These are phyloP conservation scores for Mortierella alpina DNA, from an alignment of 192 early-diverging fungal species.

Conservation along the genomic window DNA sequence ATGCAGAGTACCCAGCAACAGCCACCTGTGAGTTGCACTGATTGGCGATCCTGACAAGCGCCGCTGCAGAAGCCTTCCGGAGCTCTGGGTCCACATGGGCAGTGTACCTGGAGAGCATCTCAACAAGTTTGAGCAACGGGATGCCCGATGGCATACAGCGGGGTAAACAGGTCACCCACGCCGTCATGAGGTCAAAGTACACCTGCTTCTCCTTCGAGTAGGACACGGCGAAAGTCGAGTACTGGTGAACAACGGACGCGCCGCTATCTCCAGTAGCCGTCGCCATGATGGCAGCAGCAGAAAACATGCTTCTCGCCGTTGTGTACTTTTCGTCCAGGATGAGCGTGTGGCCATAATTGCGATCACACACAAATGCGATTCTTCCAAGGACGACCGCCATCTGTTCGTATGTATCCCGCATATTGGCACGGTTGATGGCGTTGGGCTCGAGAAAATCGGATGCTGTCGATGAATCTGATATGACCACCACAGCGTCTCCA, in stretches of 20 bases:
- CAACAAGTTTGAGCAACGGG: constrained; percentile 71
- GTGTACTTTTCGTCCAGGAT: constrained; percentile 65
- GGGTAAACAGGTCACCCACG: constrained; percentile 79
- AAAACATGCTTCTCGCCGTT: constrained; percentile 44
- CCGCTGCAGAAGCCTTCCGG: constrained; percentile 70
- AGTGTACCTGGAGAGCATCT: constrained; percentile 83
- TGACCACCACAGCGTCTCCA: constrained; percentile 50
- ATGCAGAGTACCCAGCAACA: constrained; percentile 62
- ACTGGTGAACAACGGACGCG: constrained; percentile 58
- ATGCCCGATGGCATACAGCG: constrained; percentile 75
- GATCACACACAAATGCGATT: constrained; percentile 70
- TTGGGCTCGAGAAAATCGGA: constrained; percentile 62
- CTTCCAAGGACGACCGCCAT: constrained; percentile 74
- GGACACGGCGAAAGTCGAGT: constrained; percentile 60
- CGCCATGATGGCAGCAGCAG: constrained; percentile 45
- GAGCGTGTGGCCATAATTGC: constrained; percentile 58
- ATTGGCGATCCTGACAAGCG: constrained; percentile 72
- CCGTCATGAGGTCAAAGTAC: constrained; percentile 75
- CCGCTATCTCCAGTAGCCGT: constrained; percentile 51
- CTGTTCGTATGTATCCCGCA: constrained; percentile 74
- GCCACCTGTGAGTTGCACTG: constrained; percentile 66
- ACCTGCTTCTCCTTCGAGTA: constrained; percentile 68
- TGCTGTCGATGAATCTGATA: constrained; percentile 35
- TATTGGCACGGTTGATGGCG: constrained; percentile 66
- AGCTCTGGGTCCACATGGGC: constrained; percentile 90